These are phyloP conservation scores for Hyphodiscus hymeniophilus DNA, from an alignment of 495 filamentous ascomycete genomes.

Conservation along the genomic window DNA sequence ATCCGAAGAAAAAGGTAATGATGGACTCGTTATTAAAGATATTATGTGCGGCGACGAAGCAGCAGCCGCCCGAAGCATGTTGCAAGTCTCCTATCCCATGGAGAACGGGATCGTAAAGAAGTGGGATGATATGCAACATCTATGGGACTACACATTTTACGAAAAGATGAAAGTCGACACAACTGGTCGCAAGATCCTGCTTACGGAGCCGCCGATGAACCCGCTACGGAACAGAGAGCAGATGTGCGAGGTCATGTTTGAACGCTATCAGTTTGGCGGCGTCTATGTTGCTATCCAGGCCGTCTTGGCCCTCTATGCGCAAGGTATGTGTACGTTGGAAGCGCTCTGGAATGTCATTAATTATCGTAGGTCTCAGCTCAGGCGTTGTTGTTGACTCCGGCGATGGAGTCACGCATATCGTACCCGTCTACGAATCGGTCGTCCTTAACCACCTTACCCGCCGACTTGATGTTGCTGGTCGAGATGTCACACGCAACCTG, in stretches of 20 bases:
- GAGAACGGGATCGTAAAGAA: constrained; percentile 98
- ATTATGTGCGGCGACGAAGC: constrained; percentile 99
- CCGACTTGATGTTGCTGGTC: constrained; percentile 88
- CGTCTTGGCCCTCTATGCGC: constrained; percentile 93
- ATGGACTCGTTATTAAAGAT: constrained; percentile 76
- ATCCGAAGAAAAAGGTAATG: constrained; percentile 67
- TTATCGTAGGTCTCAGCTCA: constrained; percentile 54
- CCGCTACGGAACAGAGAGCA: constrained; percentile 90
- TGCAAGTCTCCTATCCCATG: constrained; percentile 98
- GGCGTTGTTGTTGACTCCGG: constrained; percentile 97
- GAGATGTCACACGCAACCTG: constrained; percentile 94
- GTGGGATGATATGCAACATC: constrained; percentile 99
- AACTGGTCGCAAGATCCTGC: constrained; percentile 88
- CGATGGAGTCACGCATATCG: constrained; percentile 96
- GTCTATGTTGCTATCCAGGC: constrained; percentile 99
- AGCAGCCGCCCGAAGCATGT: constrained; percentile 87
- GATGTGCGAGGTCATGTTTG: constrained; percentile 99
- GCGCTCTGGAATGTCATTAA: background rate
- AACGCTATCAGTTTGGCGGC: constrained; percentile 89
- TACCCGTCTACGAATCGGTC: constrained; percentile 94
- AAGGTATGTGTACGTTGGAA: constrained; percentile 48
- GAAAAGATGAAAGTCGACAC: constrained; percentile 95
- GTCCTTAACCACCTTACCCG: constrained; percentile 95
- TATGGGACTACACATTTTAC: constrained; percentile 98
- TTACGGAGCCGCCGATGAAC: constrained; percentile 98